Base-by-base conservation (phyloP, 78 protist genomes). In the Chrysochromulina tobinii region DNA sequence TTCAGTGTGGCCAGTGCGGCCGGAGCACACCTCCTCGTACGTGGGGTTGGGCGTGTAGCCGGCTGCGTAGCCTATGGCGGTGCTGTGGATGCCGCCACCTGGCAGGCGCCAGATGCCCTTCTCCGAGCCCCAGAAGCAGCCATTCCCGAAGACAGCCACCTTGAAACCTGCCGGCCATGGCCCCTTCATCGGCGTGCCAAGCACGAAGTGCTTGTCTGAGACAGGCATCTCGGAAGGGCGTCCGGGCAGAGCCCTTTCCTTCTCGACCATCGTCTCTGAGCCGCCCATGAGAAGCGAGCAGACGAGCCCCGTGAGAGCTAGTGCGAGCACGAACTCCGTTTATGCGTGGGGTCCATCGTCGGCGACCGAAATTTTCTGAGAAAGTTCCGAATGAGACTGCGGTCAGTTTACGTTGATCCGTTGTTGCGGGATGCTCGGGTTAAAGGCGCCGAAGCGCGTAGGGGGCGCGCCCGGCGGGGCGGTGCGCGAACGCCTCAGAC, bases 121-220 rank as follows among this genome's bases (percentile, higher is more conserved):
- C 85, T 88, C 91, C 1, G 86, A 68, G 53, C 91, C 91, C 91
- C 91, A 88, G 68, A 72, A 88, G 54, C 91, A 88, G 18, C 91
- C 91, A 18, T 51, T 72, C n/a, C 59, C 91, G n/a, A 88, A 72
- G 8, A 87, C 66, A 4, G 68, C 64, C 18, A 53, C 51, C 51
- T 75, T 75, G 51, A n/a, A 38, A 9, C 69, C 69, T 50, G 12
- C 73, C 25, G 89, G 89, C 20, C 23, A 86, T 2, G 89, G 89
- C 14, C 77, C 89, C 17, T 21, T 1, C 75, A 86, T 59, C n/a
- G n/a, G 64, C 3, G 6, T 86, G 48, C 59, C 18, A 48, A 61
- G 73, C 12, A 86, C 77, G 23, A 3, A 61, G 51, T 86, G 89
- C 77, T 23, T 27, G 15, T 18, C 6, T 3, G 68, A 0, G 2